phyloP scores from a whole-genome alignment of 169 alveolate species.

The Plasmodium inui region DNA sequence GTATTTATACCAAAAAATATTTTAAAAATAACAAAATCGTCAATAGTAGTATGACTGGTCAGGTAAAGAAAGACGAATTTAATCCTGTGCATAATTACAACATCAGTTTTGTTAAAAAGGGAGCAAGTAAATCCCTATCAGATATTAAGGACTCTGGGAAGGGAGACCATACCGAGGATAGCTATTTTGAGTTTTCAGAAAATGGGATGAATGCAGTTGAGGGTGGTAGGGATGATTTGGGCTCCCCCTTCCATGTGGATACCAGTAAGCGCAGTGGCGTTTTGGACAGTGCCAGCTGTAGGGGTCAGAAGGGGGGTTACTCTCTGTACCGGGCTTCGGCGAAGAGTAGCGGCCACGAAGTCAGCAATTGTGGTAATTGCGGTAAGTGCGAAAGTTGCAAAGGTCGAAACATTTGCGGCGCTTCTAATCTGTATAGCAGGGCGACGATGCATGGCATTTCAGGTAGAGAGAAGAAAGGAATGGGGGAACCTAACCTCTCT shows the following conservation, averaged over 20 bases:
- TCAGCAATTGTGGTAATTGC: neutral
- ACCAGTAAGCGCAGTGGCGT: neutral
- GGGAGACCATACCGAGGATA: neutral
- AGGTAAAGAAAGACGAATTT: neutral
- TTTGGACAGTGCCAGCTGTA: neutral
- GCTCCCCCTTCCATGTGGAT: neutral
- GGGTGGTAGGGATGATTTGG: neutral
- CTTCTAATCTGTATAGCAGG: neutral
- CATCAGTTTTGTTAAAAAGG: neutral
- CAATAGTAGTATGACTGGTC: neutral
- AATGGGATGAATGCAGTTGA: neutral
- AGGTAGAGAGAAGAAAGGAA: neutral
- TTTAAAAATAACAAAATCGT: constrained; percentile 7
- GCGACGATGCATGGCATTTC: neutral
- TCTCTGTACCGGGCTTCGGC: neutral
- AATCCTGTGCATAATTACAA: neutral
- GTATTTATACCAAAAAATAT: neutral
- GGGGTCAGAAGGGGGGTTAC: neutral
- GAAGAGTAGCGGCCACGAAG: neutral
- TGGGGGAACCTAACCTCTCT: neutral
- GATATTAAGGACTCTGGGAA: neutral
- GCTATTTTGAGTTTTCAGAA: neutral
- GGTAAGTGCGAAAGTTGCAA: neutral
- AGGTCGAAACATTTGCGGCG: neutral
- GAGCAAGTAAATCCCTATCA: neutral